Evolutionary conservation across 2,329 filamentous ascomycete species (phyloP).

Genomic region (Colletotrichum australisinense): DNA sequence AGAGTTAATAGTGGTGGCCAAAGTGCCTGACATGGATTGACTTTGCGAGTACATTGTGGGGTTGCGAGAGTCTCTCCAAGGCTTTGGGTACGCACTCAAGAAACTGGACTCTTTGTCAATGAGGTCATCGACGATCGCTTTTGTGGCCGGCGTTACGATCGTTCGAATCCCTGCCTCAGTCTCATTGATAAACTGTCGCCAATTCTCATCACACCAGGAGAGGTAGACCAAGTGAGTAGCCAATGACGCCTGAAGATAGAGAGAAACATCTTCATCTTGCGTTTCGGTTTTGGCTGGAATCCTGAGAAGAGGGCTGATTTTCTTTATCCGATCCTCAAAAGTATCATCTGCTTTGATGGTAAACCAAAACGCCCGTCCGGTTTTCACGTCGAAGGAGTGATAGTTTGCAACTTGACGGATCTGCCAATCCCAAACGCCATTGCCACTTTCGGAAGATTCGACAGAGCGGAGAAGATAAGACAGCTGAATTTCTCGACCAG

Average conservation of each 20-base stretch:
- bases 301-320: background rate
- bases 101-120: background rate
- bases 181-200: conserved; percentile 16
- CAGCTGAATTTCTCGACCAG: background rate
- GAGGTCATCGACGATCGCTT: background rate
- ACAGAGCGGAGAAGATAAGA: conserved; percentile 16
- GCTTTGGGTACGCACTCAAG: background rate
- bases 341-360: background rate
- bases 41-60: background rate
- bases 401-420: conserved; percentile 3
- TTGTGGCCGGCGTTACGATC: background rate
- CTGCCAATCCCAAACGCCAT: background rate
- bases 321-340: background rate
- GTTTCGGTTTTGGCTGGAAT: background rate
- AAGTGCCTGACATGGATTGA: background rate
- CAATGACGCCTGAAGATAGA: background rate
- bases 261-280: background rate
- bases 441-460: background rate
- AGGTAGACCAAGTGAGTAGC: background rate
- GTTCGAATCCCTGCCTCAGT: background rate
- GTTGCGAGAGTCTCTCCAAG: background rate
- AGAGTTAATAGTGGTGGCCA: background rate
- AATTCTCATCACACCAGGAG: conserved; percentile 19
- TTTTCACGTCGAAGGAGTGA: background rate
- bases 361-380: background rate